These are phyloP conservation scores for Mucor indicus DNA, from an alignment of 371 early-diverging fungal genomes.

Conservation along the genomic window DNA sequence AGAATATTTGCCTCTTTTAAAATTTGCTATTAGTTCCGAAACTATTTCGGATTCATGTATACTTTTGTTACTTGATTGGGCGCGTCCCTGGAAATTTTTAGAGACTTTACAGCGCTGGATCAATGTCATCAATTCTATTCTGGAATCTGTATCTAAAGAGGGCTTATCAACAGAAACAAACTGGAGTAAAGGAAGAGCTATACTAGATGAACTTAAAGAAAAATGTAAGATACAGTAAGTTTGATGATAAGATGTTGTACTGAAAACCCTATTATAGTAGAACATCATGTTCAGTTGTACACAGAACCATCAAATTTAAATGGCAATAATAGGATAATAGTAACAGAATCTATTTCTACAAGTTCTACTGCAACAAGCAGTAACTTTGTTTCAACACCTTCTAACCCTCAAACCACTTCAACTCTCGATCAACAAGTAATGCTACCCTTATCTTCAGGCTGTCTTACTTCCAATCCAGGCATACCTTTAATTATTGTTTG, in stretches of 20 bases:
- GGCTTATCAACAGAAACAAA: slow-evolving; percentile 8
- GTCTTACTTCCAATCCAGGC: slow-evolving; percentile 77
- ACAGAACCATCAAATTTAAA: slow-evolving; percentile 31
- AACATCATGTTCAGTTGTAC: slow-evolving; percentile 53
- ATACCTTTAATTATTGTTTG: slow-evolving; percentile 85
- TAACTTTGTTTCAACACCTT: not conserved
- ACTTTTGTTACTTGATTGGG: slow-evolving; percentile 84
- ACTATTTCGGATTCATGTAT: slow-evolving; percentile 60
- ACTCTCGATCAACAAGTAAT: slow-evolving; percentile 39
- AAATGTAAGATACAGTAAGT: slow-evolving; percentile 39
- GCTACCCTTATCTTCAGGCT: slow-evolving; percentile 71
- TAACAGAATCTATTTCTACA: slow-evolving; percentile 21
- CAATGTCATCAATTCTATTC: slow-evolving; percentile 52
- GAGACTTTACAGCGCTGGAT: slow-evolving; percentile 76
- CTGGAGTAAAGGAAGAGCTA: slow-evolving; percentile 59
- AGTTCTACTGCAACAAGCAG: slow-evolving; percentile 10
- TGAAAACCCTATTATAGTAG: slow-evolving; percentile 28
- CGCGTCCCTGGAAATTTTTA: slow-evolving; percentile 82
- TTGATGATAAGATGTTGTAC: not conserved
- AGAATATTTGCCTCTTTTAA: slow-evolving; percentile 65
- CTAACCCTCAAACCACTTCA: not conserved
- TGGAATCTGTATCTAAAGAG: slow-evolving; percentile 52
- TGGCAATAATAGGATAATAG: not conserved
- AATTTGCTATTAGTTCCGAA: slow-evolving; percentile 64
- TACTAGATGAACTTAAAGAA: slow-evolving; percentile 67